A percentile compares a stretch with the other conserved stretches of the same genome.
These are phyloP conservation scores for Erythrophleum ivorense DNA, from an alignment of 331 rosid species.

Conservation along the genomic window DNA sequence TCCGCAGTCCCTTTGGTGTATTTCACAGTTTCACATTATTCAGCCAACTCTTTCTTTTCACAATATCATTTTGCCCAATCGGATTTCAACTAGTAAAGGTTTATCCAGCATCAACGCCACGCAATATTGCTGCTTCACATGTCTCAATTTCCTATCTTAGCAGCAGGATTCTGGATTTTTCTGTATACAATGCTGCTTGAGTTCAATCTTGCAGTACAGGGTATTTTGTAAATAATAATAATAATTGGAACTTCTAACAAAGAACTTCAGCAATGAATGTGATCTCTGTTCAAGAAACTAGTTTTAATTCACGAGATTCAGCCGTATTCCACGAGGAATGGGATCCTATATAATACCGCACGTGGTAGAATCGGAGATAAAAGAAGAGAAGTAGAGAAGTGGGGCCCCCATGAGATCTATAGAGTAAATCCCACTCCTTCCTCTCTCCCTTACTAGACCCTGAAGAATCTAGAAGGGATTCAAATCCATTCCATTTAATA, in stretches of 20 bases:
- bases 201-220: slow-evolving; percentile 4
- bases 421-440: background rate
- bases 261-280: background rate
- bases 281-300: background rate
- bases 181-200: background rate
- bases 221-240: background rate
- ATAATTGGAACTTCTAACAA: background rate
- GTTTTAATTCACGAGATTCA: background rate
- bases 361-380: background rate
- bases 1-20: background rate
- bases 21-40: background rate
- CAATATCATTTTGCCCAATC: background rate
- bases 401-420: background rate
- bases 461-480: no score
- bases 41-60: background rate
- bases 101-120: background rate
- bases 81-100: background rate
- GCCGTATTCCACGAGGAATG: no score
- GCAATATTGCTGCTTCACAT: background rate
- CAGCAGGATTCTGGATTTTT: background rate
- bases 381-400: background rate
- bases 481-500: background rate
- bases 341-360: no score
- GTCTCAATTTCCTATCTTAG: background rate
- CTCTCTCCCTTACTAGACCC: background rate